A percentile compares a stretch with the other conserved stretches of the same genome.
Evolutionary conservation across 805 yeast genomes (phyloP).

Genomic region (Starmerella ratchasimensis): DNA sequence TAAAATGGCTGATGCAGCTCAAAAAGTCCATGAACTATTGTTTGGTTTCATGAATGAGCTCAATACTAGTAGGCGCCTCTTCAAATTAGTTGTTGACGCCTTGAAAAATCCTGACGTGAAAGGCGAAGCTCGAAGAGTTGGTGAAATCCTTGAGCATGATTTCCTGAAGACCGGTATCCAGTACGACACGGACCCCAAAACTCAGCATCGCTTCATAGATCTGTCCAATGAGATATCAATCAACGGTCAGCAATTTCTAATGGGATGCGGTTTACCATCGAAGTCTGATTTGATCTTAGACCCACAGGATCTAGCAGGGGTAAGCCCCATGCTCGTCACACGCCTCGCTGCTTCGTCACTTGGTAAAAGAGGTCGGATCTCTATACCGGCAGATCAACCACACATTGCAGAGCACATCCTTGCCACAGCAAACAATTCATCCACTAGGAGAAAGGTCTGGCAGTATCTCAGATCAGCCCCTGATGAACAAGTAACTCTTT

Average conservation of each 20-base stretch:
- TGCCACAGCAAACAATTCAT: conserved; percentile 40
- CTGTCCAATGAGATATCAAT: conserved; percentile 70
- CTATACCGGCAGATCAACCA: conserved; percentile 7
- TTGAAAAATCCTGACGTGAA: conserved; percentile 32
- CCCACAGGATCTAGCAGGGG: conserved; percentile 23
- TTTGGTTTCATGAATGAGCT: conserved; percentile 87
- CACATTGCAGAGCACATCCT: conserved; percentile 52
- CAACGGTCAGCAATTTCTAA: conserved; percentile 63
- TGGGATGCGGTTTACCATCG: conserved; percentile 26
- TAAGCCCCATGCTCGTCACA: conserved; percentile 24
- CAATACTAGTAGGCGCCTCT: conserved; percentile 69
- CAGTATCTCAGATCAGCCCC: conserved; percentile 54
- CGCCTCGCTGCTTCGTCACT: conserved; percentile 15
- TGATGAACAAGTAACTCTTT: conserved; percentile 42
- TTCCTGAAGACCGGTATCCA: conserved; percentile 83
- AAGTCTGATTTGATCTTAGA: conserved; percentile 14
- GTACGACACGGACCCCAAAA: conserved; percentile 49
- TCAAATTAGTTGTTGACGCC: conserved; percentile 33
- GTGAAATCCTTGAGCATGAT: conserved; percentile 63
- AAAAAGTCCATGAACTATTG: conserved; percentile 72
- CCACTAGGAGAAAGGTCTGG: conserved; percentile 61
- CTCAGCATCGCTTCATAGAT: conserved; percentile 45
- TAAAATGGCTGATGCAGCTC: conserved; percentile 64
- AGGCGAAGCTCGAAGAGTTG: conserved; percentile 71
- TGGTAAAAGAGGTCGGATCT: not conserved